Evolutionary conservation across 306 rosid species (phyloP).

Genomic region (Macrotyloma uniflorum): DNA sequence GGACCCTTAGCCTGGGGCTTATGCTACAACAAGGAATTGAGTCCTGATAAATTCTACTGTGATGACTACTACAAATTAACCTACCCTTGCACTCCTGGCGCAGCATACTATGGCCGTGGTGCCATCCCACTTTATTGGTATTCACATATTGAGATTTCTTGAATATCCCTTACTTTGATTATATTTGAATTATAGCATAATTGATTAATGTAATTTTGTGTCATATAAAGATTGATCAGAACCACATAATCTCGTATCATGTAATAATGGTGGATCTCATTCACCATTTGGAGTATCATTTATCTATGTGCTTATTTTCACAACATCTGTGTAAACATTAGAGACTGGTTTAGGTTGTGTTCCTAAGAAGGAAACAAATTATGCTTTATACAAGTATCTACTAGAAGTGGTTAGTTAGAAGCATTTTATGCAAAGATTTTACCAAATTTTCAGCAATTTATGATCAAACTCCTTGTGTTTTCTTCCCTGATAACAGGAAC

Average conservation of each 20-base stretch:
- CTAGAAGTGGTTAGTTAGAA: not conserved
- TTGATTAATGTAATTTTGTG: not conserved
- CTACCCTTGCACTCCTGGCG: conserved; percentile 91
- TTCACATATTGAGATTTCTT: conserved; percentile 2
- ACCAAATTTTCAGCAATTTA: not conserved
- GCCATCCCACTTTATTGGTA: conserved; percentile 94
- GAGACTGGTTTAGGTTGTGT: not conserved
- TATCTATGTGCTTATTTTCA: not conserved
- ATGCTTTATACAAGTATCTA: not conserved
- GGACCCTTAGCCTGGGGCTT: conserved; percentile 99
- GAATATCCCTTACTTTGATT: not conserved
- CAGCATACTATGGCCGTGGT: conserved; percentile 92
- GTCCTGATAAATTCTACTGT: conserved; percentile 89
- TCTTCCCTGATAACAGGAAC: conserved; percentile 62
- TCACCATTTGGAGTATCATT: not conserved
- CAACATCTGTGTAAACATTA: not conserved
- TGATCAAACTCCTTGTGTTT: not conserved
- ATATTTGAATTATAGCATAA: not conserved
- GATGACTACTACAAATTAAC: conserved; percentile 79
- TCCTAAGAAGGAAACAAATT: not conserved
- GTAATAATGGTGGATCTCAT: not conserved
- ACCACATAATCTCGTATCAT: not conserved
- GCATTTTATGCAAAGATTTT: not conserved
- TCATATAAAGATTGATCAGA: not conserved
- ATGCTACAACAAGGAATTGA: conserved; percentile 90